These are phyloP conservation scores for Neoboletus subvelutipes DNA, from an alignment of 768 basidiomycete species.

Conservation along the genomic window DNA sequence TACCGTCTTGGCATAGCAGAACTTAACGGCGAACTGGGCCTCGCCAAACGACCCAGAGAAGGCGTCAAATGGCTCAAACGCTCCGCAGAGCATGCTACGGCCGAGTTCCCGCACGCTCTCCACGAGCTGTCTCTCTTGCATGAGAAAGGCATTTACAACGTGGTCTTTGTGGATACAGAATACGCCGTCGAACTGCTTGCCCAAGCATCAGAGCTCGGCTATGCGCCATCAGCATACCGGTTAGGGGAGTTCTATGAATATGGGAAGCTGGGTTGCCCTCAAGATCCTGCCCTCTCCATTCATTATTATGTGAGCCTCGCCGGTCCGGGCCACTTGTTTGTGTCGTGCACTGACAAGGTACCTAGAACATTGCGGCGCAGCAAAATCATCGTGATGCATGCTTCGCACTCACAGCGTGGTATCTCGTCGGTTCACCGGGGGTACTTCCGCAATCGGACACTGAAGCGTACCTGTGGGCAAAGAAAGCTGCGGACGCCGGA, in stretches of 20 bases:
- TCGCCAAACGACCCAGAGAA: constrained; percentile 86
- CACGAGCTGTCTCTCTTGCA: constrained; percentile 93
- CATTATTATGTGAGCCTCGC: constrained; percentile 92
- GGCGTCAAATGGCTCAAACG: constrained; percentile 99
- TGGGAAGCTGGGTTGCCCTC: constrained; percentile 97
- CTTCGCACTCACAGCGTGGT: constrained; percentile 98
- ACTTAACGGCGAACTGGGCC: constrained; percentile 90
- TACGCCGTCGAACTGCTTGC: constrained; percentile 94
- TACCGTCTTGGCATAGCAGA: constrained; percentile 96
- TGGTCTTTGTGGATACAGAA: constrained; percentile 94
- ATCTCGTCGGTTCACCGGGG: constrained; percentile 96
- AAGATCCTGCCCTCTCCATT: constrained; percentile 94
- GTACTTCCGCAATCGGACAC: constrained; percentile 98
- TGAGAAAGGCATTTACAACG: constrained; percentile 97
- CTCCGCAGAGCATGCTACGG: constrained; percentile 90
- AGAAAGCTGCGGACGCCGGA: constrained; percentile 89
- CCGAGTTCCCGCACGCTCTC: constrained; percentile 94
- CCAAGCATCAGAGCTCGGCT: constrained; percentile 93
- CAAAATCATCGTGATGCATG: constrained; percentile 96
- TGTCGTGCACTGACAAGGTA: constrained; percentile 15
- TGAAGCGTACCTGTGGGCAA: constrained; percentile 97
- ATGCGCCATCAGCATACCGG: constrained; percentile 93
- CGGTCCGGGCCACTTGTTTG: not conserved
- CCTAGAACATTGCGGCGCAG: constrained; percentile 94
- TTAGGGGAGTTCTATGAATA: constrained; percentile 99